Percentiles rank a stretch among this genome's conserved stretches.
phyloP scores from a whole-genome alignment of 2,329 filamentous ascomycete genomes.

The Pestalotiopsis sp. region DNA sequence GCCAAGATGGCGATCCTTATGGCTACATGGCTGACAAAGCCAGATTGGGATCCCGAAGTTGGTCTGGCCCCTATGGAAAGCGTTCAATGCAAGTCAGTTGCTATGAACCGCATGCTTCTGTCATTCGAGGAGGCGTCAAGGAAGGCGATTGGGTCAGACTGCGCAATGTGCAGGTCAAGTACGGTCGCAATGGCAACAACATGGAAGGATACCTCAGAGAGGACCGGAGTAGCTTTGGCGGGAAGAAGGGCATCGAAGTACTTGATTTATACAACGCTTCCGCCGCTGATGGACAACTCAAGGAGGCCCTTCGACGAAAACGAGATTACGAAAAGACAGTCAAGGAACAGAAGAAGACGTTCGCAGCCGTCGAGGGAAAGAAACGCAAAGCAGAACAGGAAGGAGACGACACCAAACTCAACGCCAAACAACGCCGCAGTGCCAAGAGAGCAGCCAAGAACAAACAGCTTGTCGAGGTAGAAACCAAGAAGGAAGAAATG shows the following conservation, averaged over 20 bases:
- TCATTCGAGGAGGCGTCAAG: slow-evolving; percentile 57
- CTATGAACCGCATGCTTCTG: slow-evolving; percentile 68
- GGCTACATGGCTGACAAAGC: slow-evolving; percentile 49
- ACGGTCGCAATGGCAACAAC: slow-evolving; percentile 49
- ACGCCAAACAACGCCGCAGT: slow-evolving; percentile 29
- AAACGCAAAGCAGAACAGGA: slow-evolving; percentile 24
- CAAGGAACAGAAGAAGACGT: slow-evolving; percentile 28
- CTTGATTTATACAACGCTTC: slow-evolving; percentile 46
- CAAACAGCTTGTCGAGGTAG: slow-evolving; percentile 29
- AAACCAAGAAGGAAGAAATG: slow-evolving; percentile 29
- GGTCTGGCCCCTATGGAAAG: slow-evolving; percentile 76
- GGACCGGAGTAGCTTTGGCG: slow-evolving; percentile 48
- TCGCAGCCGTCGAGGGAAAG: slow-evolving; percentile 17
- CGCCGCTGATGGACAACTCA: slow-evolving; percentile 49
- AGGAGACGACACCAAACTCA: slow-evolving; percentile 19
- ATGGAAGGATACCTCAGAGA: slow-evolving; percentile 75
- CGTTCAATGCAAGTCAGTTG: slow-evolving; percentile 72
- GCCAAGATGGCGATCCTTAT: slow-evolving; percentile 55
- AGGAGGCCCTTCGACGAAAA: slow-evolving; percentile 65
- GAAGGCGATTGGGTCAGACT: slow-evolving; percentile 67
- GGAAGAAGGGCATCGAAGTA: slow-evolving; percentile 60
- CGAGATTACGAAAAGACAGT: slow-evolving; percentile 59
- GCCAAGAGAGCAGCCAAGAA: slow-evolving; percentile 28
- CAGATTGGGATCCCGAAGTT: slow-evolving; percentile 43
- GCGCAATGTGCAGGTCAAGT: slow-evolving; percentile 73